A percentile compares a stretch with the other conserved stretches of the same genome.
Evolutionary conservation across 371 early-diverging fungal genomes (phyloP).

Genomic region (Mortierella sp.): DNA sequence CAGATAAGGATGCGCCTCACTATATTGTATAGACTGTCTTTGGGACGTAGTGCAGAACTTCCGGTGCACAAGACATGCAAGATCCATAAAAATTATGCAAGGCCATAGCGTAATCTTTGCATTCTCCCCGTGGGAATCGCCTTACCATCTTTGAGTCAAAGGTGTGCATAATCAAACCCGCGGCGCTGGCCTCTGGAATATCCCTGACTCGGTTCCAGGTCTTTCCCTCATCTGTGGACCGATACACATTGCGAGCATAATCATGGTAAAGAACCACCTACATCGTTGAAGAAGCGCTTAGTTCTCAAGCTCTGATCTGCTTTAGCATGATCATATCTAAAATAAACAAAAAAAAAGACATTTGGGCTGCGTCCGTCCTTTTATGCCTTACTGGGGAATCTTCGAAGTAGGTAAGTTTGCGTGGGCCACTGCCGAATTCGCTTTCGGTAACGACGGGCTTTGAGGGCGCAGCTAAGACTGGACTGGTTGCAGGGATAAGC

Average conservation of each 20-base stretch:
- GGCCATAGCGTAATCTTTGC: too few species aligned
- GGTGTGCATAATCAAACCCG: slow-evolving; percentile 67
- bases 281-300: too few species aligned
- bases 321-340: too few species aligned
- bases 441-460: slow-evolving; percentile 44
- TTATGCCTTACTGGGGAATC: slow-evolving; percentile 69
- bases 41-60: background rate
- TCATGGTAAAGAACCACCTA: slow-evolving; percentile 75
- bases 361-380: background rate
- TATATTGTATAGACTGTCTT: too few species aligned
- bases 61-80: background rate
- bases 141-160: slow-evolving; percentile 67
- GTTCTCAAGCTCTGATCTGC: too few species aligned
- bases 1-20: too few species aligned
- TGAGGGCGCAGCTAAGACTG: slow-evolving; percentile 21
- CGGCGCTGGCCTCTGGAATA: slow-evolving; percentile 55
- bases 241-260: slow-evolving; percentile 60
- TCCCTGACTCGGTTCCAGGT: slow-evolving; percentile 64
- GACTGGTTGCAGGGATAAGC: background rate
- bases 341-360: too few species aligned
- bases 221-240: slow-evolving; percentile 78
- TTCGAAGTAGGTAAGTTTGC: slow-evolving; percentile 72
- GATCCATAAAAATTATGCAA: slow-evolving; percentile 1
- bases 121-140: background rate
- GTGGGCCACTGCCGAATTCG: slow-evolving; percentile 63